Conservation (phyloP, 176 grass and related monocot species). For the Ensete ventricosum region DNA sequence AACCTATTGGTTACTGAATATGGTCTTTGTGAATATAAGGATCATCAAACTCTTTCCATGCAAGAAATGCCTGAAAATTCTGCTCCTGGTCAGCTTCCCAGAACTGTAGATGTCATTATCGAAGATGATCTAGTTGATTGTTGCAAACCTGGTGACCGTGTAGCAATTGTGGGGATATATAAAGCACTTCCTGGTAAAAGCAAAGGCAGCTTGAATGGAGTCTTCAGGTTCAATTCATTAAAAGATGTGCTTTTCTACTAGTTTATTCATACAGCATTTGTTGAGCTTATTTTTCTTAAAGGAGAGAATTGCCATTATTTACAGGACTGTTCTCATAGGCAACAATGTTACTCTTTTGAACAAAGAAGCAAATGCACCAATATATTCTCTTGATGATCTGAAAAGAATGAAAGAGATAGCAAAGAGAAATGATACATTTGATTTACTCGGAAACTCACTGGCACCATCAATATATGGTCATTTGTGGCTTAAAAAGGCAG, state of each 20-base stretch:
- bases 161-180: conserved; percentile 85
- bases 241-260: neutral
- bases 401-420: conserved; percentile 89
- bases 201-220: conserved; percentile 97
- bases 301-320: conserved; percentile 8
- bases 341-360: conserved; percentile 90
- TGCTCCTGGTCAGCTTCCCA: conserved; percentile 88
- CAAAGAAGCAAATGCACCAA: conserved; percentile 94
- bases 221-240: conserved; percentile 64
- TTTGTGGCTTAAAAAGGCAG: conserved; percentile 91
- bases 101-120: conserved; percentile 85
- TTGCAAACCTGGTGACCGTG: conserved; percentile 97
- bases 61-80: conserved; percentile 99
- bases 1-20: conserved; percentile 92
- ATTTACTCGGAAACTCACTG: conserved; percentile 88
- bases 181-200: conserved; percentile 96
- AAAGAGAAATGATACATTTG: conserved; percentile 69
- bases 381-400: conserved; percentile 67
- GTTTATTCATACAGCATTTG: conserved; percentile 4
- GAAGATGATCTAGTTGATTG: conserved; percentile 97
- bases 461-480: conserved; percentile 96
- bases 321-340: conserved; percentile 87
- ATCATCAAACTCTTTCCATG: conserved; percentile 93
- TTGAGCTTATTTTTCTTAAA: neutral
- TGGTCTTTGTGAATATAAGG: conserved; percentile 90